A percentile compares a stretch with the other conserved stretches of the same genome.
Conservation (phyloP, 2,329 filamentous ascomycete genomes). For the Penicillium psychrosexuale region DNA sequence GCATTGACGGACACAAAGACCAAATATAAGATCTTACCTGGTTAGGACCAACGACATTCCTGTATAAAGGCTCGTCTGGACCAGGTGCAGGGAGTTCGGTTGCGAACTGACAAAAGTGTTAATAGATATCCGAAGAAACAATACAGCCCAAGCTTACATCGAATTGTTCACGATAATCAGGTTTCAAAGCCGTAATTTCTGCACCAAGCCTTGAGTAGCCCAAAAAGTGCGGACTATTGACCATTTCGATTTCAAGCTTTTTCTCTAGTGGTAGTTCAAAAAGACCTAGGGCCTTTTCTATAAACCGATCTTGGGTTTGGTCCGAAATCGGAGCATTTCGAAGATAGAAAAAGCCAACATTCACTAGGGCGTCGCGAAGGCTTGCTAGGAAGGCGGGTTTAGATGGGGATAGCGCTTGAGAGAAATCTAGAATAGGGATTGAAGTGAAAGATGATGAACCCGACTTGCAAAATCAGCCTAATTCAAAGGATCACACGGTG, state of each 20-base stretch:
- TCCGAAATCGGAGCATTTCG: constrained; percentile 27
- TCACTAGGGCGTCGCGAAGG: constrained; percentile 33
- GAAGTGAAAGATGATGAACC: constrained; percentile 23
- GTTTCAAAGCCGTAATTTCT: constrained; percentile 33
- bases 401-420: constrained; percentile 15
- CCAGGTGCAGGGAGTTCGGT: constrained; percentile 37
- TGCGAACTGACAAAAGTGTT: constrained; percentile 32
- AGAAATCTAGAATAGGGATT: constrained; percentile 34
- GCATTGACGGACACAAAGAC: neutral
- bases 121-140: constrained; percentile 24
- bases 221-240: constrained; percentile 39
- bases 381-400: constrained; percentile 27
- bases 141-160: constrained; percentile 26
- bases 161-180: constrained; percentile 38
- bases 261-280: constrained; percentile 46
- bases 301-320: constrained; percentile 26
- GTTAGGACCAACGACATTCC: constrained; percentile 36
- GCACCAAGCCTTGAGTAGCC: constrained; percentile 37
- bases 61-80: constrained; percentile 34
- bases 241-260: constrained; percentile 50
- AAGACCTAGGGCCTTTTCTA: constrained; percentile 42
- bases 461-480: neutral
- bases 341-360: constrained; percentile 39
- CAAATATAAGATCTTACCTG: constrained; percentile 23
- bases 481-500: neutral